Conservation (phyloP, 805 yeast genomes). For the Blastobotrys attinorum region DNA sequence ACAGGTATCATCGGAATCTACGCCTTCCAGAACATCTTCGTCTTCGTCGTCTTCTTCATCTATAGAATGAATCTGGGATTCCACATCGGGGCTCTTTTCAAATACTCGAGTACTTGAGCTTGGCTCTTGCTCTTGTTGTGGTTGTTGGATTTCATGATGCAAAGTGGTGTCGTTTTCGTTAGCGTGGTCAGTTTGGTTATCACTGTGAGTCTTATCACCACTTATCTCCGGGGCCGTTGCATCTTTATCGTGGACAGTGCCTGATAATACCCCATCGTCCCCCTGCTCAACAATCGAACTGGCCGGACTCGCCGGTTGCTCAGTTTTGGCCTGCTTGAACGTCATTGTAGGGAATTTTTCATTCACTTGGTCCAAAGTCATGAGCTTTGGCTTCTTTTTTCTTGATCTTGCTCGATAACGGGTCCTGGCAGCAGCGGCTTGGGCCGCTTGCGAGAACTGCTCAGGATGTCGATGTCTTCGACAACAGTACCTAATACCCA, state of each 20-base stretch:
- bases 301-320: slow-evolving; percentile 8
- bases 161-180: background rate
- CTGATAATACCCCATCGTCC: background rate
- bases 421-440: slow-evolving; percentile 7
- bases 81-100: slow-evolving; percentile 2
- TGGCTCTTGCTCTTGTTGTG: too few relatives aligned
- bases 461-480: slow-evolving; percentile 23
- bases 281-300: background rate
- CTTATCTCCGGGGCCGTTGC: background rate
- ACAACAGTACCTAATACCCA: slow-evolving; percentile 27
- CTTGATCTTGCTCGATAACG: slow-evolving; percentile 8
- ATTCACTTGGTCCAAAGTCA: slow-evolving; percentile 24
- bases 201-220: background rate
- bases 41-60: slow-evolving; percentile 2
- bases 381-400: slow-evolving; percentile 20
- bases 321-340: slow-evolving; percentile 22
- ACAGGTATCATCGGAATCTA: slow-evolving; percentile 44
- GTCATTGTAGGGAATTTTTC: slow-evolving; percentile 26
- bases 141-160: too few relatives aligned
- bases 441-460: slow-evolving; percentile 7
- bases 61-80: background rate
- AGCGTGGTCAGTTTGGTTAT: background rate
- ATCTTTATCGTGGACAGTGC: background rate
- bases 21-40: slow-evolving; percentile 5
- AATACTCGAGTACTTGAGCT: background rate